These are phyloP conservation scores for Glycyrrhiza uralensis DNA, from an alignment of 306 rosid species.

Conservation along the genomic window DNA sequence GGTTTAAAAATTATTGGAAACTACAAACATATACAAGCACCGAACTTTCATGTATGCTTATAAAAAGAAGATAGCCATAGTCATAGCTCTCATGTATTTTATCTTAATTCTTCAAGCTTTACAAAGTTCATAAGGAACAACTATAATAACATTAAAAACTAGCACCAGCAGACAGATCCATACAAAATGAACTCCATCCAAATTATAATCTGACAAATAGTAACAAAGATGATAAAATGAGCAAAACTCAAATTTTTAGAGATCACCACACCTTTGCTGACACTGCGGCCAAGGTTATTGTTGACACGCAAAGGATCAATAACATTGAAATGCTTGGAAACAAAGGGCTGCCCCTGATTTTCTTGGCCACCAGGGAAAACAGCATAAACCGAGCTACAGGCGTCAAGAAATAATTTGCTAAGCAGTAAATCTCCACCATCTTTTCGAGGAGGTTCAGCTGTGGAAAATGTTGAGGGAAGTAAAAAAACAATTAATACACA, in stretches of 20 bases:
- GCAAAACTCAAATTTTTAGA: background rate
- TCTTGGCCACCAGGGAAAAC: slow-evolving; percentile 84
- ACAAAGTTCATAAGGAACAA: background rate
- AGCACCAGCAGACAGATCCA: slow-evolving; percentile 6
- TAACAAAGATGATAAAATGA: background rate
- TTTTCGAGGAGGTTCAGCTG: slow-evolving; percentile 95
- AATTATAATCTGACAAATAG: background rate
- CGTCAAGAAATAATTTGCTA: slow-evolving; percentile 73
- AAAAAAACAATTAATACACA: slow-evolving; percentile 12
- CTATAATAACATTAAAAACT: background rate
- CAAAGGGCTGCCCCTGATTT: slow-evolving; percentile 82
- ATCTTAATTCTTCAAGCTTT: background rate
- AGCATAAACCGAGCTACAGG: slow-evolving; percentile 78
- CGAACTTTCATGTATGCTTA: background rate
- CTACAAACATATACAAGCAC: background rate
- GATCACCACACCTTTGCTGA: slow-evolving; percentile 79
- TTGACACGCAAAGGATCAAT: slow-evolving; percentile 95
- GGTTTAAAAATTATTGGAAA: background rate
- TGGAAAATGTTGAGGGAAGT: slow-evolving; percentile 16
- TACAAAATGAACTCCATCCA: background rate
- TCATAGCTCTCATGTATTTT: background rate
- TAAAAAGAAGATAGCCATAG: background rate
- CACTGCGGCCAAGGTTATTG: slow-evolving; percentile 99
- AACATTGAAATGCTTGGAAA: slow-evolving; percentile 91
- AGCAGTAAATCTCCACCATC: slow-evolving; percentile 93